Evolutionary conservation across 2,329 filamentous ascomycete genomes (phyloP), one percentile per base, ranked within the genome.

Genomic region (Lachnellula willkommii): DNA sequence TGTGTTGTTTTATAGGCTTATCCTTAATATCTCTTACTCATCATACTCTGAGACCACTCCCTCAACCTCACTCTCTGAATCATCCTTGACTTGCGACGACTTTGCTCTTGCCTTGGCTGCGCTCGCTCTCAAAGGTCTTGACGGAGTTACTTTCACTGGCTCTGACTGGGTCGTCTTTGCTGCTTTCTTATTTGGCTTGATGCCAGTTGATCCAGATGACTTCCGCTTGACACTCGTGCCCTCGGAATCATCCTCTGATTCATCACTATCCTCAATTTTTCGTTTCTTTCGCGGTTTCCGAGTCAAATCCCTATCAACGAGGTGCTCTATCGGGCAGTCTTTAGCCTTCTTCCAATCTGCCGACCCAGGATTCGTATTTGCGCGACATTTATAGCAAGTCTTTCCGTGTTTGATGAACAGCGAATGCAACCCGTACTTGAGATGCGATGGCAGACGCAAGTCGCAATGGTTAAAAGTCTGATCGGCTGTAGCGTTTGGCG

Each of bases 261-360:
- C 24, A 26, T 47, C 45, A 22, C 22, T 32, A 17, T 47, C 45
- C 12, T 17, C 14, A n/a, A 35, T 15, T 24, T 17, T 47, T 5
- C 45, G 45, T 22, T 35, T 47, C 45, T 47, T 17, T 47, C 43
- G 45, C 9, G 22, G 22, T 47, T 80, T 80, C 62, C 78, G 77
- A 56, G 73, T 77, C 8, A 80, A 81, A 17, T 75, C 77, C 52
- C 81, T 71, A 57, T 72, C 77, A 5, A 84, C 79, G 42, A 85
- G 68, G 65, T 84, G 78, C 51, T 85, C 83, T 65, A 86, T 83
- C 14, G 79, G 76, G 70, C 83, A 87, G 0, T n/a, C 17, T 24
- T 79, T 79, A 15, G 58, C 52, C 9, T 82, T 73, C 3, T 83
- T 75, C 85, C 87, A 90, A 0, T 79, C 80, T 26, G 78, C 77